Evolutionary conservation across 148 eudicot species (phyloP), one percentile per base, ranked within the genome.

Genomic region (Chenopodium album): DNA sequence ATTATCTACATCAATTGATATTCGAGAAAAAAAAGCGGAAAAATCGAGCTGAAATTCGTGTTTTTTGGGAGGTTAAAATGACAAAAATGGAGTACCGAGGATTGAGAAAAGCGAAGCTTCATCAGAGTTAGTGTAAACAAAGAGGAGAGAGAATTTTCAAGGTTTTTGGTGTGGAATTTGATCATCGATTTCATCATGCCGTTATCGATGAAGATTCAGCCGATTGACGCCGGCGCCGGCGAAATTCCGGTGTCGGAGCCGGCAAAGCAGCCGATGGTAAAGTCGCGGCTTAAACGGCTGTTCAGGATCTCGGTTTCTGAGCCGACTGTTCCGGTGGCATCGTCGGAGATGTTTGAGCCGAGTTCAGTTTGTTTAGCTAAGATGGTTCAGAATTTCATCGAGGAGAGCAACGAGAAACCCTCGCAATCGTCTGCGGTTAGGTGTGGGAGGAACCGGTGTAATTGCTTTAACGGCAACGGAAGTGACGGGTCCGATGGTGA

Each of bases 381-480:
- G 29, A 94, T 95, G 98, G 99, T 95, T 26, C 88, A 90, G 90
- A 95, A 89, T 87, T 95, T 92, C 77, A 88, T 95, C 4, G 98
- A 95, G 70, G 95, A 94, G 54, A 88, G 83, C 68, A 88, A 85
- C 76, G 92, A 94, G 66, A 89, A 87, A 73, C 87, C 84, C 2
- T 23, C 79, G 54, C 90, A 86, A 26, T 79, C 84, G 1, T 46
- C 71, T 4, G 76, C 85, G 23, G 76, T 68, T 23, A 85, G 82
- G 84, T 89, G 94, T 37, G 87, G 88, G 3, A 79, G 89, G 31
- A 86, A 85, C 66, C 82, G 89, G 4, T 93, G 97, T 82, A 89
- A 90, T 76, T 94, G 98, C 87, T 90, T 93, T 68, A 92, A 90
- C 73, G 91, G 92, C 29, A 91, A 88, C 82, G 83, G 85, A 12